These are phyloP conservation scores for Cutaneotrichosporon sp. DNA, from an alignment of 1,284 basidiomycete species.

Conservation along the genomic window DNA sequence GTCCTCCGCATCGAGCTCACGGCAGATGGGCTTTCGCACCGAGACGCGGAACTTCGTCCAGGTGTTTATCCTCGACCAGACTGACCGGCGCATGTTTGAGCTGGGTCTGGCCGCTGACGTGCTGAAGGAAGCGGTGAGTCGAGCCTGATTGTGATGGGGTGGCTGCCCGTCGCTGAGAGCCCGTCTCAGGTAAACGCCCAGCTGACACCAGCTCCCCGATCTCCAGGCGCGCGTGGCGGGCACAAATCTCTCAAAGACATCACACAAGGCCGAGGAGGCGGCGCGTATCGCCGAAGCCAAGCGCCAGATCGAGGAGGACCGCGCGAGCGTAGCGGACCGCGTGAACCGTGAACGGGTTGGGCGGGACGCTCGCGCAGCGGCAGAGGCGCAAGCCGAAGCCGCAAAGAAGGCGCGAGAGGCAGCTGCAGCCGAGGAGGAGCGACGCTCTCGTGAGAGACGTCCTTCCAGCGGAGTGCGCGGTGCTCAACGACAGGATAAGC, in stretches of 20 bases:
- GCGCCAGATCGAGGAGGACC: constrained; percentile 38
- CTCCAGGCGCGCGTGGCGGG: constrained; percentile 19
- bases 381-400: constrained; percentile 3
- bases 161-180: no score
- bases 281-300: constrained; percentile 31
- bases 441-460: neutral
- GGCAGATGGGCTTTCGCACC: constrained; percentile 43
- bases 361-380: constrained; percentile 22
- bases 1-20: neutral
- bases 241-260: constrained; percentile 9
- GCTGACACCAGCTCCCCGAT: constrained; percentile 21
- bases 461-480: no score
- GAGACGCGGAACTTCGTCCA: constrained; percentile 32
- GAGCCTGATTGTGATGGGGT: neutral
- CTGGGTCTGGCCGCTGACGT: constrained; percentile 32
- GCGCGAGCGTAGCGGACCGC: constrained; percentile 34
- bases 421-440: neutral
- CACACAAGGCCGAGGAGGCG: constrained; percentile 31
- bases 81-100: constrained; percentile 32
- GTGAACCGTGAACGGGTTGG: constrained; percentile 29
- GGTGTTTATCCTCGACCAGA: constrained; percentile 30
- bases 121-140: constrained; percentile 35
- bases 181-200: no score
- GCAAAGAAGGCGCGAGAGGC: neutral
- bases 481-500: no score